Base-by-base conservation (phyloP, 106 monocot species). In the Narthecium ossifragum region DNA sequence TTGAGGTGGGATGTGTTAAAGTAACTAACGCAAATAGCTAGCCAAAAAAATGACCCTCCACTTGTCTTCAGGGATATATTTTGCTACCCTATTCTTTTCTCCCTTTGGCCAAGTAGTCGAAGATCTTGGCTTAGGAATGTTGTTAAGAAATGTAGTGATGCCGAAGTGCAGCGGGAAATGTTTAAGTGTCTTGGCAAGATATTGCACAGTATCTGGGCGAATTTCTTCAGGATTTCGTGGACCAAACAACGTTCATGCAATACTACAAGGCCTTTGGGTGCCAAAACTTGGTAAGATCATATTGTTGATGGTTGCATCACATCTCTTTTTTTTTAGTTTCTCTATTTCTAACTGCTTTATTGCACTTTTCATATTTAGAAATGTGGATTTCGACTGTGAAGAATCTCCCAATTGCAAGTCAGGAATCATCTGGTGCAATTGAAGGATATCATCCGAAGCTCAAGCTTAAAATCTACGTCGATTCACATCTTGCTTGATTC, bases 61-160 rank as follows among this genome's bases (percentile, higher is more conserved):
- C n/a, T n/a, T 17, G 23, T 58, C 25, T 78, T 13, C 43, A 96
- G 90, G 78, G 81, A 90, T 51, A 59, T 77, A 47, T 90, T 96
- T 67, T 36, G 50, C 33, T 91, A 91, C 48, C 84, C 91, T 0
- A 40, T 98, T 46, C 83, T 98, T 27, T 98, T 98, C 76, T 80
- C 71, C 34, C 41, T 84, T 12, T 98, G 98, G 98, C 86, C n/a
- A n/a, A n/a, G 81, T 58, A 67, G 90, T 54, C 75, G 98, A 33
- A 75, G 87, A 63, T 87, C 90, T 55, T 91, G 90, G 98, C 76
- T 81, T 39, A 91, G 77, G 62, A 98, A 91, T 69, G 63, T 98
- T 9, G 24, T 82, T 15, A 87, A 77, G 56, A 87, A 69, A 50
- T 98, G 88, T 57, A 70, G 50, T 52, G 76, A 91, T 67, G 62